These are phyloP conservation scores for Aspergillus carlsbadensis DNA, from an alignment of 495 filamentous ascomycete species.

Conservation along the genomic window DNA sequence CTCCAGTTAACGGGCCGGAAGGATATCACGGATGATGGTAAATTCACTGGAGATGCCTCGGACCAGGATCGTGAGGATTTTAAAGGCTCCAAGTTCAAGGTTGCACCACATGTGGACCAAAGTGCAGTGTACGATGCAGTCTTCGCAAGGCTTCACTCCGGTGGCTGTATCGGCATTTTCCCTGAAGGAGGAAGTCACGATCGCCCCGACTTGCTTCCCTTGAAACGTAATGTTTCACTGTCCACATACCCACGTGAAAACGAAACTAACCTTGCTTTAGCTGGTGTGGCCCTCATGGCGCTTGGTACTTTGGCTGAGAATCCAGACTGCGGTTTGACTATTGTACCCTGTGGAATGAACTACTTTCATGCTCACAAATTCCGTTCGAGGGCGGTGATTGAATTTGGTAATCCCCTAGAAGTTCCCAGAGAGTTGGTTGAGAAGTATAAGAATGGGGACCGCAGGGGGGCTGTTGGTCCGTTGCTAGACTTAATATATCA, in stretches of 20 bases:
- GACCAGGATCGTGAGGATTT: constrained; percentile 45
- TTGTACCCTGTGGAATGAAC: constrained; percentile 99
- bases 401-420: constrained; percentile 88
- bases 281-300: constrained; percentile 97
- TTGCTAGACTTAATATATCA: constrained; percentile 86
- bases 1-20: constrained; percentile 74
- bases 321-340: constrained; percentile 88
- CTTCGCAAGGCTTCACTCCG: constrained; percentile 73
- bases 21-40: constrained; percentile 60
- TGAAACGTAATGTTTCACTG: constrained; percentile 63
- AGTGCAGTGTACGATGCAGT: constrained; percentile 91
- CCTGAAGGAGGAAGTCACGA: constrained; percentile 98
- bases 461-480: constrained; percentile 78
- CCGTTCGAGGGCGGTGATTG: constrained; percentile 91
- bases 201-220: constrained; percentile 83
- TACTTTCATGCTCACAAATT: constrained; percentile 99
- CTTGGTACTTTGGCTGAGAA: constrained; percentile 86
- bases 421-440: constrained; percentile 80
- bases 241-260: not conserved
- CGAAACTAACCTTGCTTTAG: constrained; percentile 36
- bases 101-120: constrained; percentile 93
- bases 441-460: constrained; percentile 76
- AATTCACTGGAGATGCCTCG: constrained; percentile 51
- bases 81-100: constrained; percentile 78
- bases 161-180: constrained; percentile 95